Conservation (phyloP, 169 alveolate species). For the Cryptosporidium muris region DNA sequence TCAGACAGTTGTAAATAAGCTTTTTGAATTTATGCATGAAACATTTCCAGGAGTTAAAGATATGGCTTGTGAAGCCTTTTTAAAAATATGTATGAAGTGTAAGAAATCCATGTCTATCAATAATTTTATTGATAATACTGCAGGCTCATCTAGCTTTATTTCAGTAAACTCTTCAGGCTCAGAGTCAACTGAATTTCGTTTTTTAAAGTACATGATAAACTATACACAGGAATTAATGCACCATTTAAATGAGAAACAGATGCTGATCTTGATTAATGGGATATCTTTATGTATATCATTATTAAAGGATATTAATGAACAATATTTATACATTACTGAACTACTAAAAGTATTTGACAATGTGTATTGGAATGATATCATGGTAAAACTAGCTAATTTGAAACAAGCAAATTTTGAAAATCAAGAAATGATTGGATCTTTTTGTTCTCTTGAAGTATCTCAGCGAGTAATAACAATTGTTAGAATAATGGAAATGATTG, state of each 20-base stretch:
- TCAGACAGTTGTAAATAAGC: conserved; percentile 96
- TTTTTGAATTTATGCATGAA: conserved; percentile 99
- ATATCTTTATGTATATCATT: conserved; percentile 47
- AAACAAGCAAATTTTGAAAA: conserved; percentile 7
- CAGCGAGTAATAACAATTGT: conserved; percentile 25
- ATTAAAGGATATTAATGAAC: conserved; percentile 54
- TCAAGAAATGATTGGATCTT: conserved; percentile 6
- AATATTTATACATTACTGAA: conserved; percentile 43
- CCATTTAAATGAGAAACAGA: conserved; percentile 59
- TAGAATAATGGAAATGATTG: conserved; percentile 67
- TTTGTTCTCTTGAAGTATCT: conserved; percentile 59
- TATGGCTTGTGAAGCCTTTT: conserved; percentile 97
- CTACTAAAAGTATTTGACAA: conserved; percentile 30
- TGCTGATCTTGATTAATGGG: conserved; percentile 52
- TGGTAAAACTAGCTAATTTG: conserved; percentile 6
- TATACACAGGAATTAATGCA: conserved; percentile 61
- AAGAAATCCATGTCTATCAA: conserved; percentile 82
- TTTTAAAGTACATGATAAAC: conserved; percentile 51
- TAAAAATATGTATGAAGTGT: conserved; percentile 92
- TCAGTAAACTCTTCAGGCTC: conserved; percentile 6
- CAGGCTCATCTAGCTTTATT: neutral
- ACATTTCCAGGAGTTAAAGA: conserved; percentile 98
- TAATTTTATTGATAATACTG: conserved; percentile 33
- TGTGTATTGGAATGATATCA: conserved; percentile 52
- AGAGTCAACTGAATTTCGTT: conserved; percentile 9